Evolutionary conservation across 2,329 filamentous ascomycete species (phyloP).

Genomic region (Diaporthe sp.): DNA sequence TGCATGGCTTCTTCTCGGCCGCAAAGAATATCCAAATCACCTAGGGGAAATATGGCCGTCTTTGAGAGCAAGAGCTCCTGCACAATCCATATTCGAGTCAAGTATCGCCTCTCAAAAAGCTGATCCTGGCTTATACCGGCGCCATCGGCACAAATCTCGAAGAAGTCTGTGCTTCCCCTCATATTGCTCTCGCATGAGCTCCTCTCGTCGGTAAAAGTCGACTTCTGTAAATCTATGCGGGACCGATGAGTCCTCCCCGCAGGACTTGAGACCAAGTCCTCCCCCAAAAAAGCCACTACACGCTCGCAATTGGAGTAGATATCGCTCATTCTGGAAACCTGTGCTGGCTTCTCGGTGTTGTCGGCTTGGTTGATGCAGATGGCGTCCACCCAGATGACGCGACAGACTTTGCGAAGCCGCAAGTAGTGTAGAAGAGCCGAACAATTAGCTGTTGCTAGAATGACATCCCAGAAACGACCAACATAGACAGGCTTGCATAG

Average conservation of each 20-base stretch:
- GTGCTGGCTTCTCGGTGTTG: conserved; percentile 40
- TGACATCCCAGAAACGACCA: conserved; percentile 48
- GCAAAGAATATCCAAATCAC: background rate
- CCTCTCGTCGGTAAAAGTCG: no score
- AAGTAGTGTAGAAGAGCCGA: conserved; percentile 45
- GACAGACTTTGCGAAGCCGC: conserved; percentile 34
- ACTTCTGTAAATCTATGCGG: background rate
- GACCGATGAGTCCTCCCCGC: background rate
- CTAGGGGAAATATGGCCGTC: background rate
- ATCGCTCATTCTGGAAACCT: conserved; percentile 46
- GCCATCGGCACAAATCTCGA: background rate
- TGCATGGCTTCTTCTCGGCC: background rate
- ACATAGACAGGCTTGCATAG: conserved; percentile 45
- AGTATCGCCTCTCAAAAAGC: background rate
- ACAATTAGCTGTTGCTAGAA: conserved; percentile 50
- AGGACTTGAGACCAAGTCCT: background rate
- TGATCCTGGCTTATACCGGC: background rate
- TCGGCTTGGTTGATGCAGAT: conserved; percentile 46
- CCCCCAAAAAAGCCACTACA: background rate
- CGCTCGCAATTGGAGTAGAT: conserved; percentile 14
- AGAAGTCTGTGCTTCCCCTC: background rate
- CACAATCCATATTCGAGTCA: conserved; percentile 23
- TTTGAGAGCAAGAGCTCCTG: conserved; percentile 14
- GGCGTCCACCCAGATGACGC: conserved; percentile 43
- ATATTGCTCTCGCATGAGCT: background rate